Base-by-base conservation (phyloP, 2,329 filamentous ascomycete genomes). In the Neofusicoccum sp. region DNA sequence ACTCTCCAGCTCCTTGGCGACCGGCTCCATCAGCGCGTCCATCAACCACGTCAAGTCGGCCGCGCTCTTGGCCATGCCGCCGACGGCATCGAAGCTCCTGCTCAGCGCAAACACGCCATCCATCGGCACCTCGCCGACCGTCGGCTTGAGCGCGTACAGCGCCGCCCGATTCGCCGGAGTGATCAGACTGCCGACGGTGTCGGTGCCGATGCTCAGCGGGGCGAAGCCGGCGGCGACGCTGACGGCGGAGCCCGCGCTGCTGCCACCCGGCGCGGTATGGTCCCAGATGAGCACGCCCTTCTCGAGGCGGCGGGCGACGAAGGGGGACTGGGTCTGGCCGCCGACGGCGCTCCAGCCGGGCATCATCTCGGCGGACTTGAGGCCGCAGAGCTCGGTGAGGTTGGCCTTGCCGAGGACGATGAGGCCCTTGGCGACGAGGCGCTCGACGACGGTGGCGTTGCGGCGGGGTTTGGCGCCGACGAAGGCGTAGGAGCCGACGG, bases 331-430 rank as follows among this genome's bases (percentile, higher is more conserved):
- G 34, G 73, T 76, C 64, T 77, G 74, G 6, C 76, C 76, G 14
- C 74, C 77, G 0, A 76, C 70, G 5, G 77, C 72, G 41, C 76
- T 78, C 76, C 76, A 80, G 3, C 77, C 78, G 1, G 74, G 71
- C 4, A 73, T 72, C 65, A 77, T 77, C 4, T 72, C 71, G 59
- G 71, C 67, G 49, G 74, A 71, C 69, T 78, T 74, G 39, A 74
- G 66, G 1, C 71, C 73, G 54, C 71, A 74, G 64, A 76, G 75
- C 64, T 77, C 72, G 12, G 77, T 79, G 28, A 81, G 65, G 62
- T 79, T 80, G 2, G 74, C 69, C 66, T 80, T 81, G 0, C 75
- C 78, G 8, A 80, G 66, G 11, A 81, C 71, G 37, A 80, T 77
- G 48, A 79, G 69, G n/a, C 78, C 78, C 39, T 72, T 69, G 9